Evolutionary conservation across 2,329 filamentous ascomycete genomes (phyloP).

Genomic region (Penicillium hesseltinei): DNA sequence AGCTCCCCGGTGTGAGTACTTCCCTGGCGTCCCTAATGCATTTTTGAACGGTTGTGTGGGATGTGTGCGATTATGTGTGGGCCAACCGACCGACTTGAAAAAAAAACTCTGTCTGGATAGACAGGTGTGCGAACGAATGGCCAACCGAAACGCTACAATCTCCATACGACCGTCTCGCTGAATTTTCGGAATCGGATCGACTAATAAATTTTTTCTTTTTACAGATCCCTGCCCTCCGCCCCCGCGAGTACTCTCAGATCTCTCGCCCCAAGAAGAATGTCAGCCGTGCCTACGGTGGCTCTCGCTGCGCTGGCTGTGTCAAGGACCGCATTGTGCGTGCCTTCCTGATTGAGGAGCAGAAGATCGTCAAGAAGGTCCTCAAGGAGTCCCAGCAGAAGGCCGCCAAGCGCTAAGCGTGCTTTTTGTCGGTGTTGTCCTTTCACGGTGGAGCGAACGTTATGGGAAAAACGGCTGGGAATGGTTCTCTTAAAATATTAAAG

Average conservation of each 20-base stretch:
- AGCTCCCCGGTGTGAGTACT: conserved; percentile 91
- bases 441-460: conserved; percentile 36
- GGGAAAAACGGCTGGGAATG: conserved; percentile 37
- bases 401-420: conserved; percentile 45
- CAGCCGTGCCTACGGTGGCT: conserved; percentile 96
- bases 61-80: conserved; percentile 18
- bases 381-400: conserved; percentile 87
- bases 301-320: conserved; percentile 97
- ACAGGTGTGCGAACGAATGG: conserved; percentile 15
- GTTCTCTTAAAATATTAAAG: conserved; percentile 34
- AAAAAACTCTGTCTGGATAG: conserved; percentile 11
- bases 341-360: conserved; percentile 99
- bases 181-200: conserved; percentile 6
- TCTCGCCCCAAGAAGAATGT: conserved; percentile 99
- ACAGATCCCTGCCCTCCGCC: conserved; percentile 91
- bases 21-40: conserved; percentile 18
- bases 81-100: conserved; percentile 12
- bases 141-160: conserved; percentile 10
- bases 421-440: conserved; percentile 38
- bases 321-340: conserved; percentile 96
- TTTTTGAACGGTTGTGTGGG: conserved; percentile 16
- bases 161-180: conserved; percentile 4
- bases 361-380: conserved; percentile 99
- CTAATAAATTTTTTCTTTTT: conserved; percentile 16
- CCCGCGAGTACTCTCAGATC: conserved; percentile 95